Base-by-base conservation (phyloP, 108 stramenopile genomes). In the Nitzschia inconspicua region DNA sequence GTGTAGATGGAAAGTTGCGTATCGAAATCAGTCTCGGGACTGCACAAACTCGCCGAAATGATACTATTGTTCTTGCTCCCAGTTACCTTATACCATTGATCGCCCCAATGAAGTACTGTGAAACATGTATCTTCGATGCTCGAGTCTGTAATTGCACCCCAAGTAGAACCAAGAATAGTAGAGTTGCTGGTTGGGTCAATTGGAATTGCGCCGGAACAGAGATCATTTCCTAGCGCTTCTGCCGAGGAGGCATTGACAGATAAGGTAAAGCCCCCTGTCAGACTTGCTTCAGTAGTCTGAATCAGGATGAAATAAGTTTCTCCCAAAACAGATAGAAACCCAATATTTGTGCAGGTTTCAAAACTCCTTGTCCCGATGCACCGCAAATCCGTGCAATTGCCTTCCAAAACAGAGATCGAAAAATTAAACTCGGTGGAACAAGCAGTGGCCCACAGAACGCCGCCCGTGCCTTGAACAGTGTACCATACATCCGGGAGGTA, bases 261-360 rank as follows among this genome's bases (percentile, higher is more conserved):
- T 14, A 52, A 1, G 0, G 51, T 20, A 16, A 52, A 52, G 19
- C 28, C 16, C 22, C 51, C 51, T 6, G 16, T 8, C 26, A 16
- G 8, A 46, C 14, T 18, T 8, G 60, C 27, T n/a, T 47, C 37
- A 16, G 19, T 46, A 25, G 50, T 51, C 11, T 53, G 32, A 40
- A 64, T 51, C 9, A 47, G 0, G n/a, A 64, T 53, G 51, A 41
- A 64, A 35, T 64, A 64, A 8, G 0, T 30, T 11, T 34, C 36
- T 18, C 63, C 63, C 37, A 52, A 20, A 46, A 11, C 18, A 16
- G 16, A 20, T 19, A 10, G 19, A 20, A 51, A 20, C 10, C 25
- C 13, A 29, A 23, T 13, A 0, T n/a, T 26, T 27, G 50, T 9
- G n/a, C n/a, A n/a, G n/a, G n/a, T n/a, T n/a, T n/a, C 9, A 29